phyloP scores from a whole-genome alignment of 148 eudicot species.

The Beta vulgaris region DNA sequence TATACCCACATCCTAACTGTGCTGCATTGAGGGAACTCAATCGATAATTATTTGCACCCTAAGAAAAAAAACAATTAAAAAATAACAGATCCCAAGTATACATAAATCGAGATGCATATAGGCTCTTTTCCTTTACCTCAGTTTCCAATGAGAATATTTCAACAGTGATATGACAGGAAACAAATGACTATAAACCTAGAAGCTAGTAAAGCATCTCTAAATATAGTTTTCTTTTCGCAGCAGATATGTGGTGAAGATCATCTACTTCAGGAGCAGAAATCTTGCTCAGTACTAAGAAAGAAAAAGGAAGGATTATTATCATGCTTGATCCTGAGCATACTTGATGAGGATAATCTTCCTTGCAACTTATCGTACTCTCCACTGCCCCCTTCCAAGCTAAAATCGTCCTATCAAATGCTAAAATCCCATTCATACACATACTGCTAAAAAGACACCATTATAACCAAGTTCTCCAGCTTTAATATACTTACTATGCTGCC shows the following conservation, averaged over 20 bases:
- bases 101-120: not conserved
- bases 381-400: not conserved
- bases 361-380: not conserved
- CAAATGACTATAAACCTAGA: not conserved
- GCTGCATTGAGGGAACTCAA: not conserved
- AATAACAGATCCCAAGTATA: not conserved
- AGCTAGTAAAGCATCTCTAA: not conserved
- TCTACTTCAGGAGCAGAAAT: not conserved
- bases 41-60: not conserved
- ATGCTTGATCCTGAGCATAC: not conserved
- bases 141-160: not conserved
- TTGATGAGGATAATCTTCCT: not conserved
- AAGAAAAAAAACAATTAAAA: not conserved
- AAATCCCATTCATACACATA: no score
- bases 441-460: not conserved
- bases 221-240: not conserved
- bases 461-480: not conserved
- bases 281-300: not conserved
- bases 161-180: not conserved
- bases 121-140: not conserved
- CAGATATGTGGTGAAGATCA: not conserved
- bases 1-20: not conserved
- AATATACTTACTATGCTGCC: slow-evolving; percentile 68
- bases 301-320: not conserved
- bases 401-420: no score